Evolutionary conservation across 306 rosid species (phyloP), one percentile per base, ranked within the genome.

Genomic region (Quercus engelmannii): DNA sequence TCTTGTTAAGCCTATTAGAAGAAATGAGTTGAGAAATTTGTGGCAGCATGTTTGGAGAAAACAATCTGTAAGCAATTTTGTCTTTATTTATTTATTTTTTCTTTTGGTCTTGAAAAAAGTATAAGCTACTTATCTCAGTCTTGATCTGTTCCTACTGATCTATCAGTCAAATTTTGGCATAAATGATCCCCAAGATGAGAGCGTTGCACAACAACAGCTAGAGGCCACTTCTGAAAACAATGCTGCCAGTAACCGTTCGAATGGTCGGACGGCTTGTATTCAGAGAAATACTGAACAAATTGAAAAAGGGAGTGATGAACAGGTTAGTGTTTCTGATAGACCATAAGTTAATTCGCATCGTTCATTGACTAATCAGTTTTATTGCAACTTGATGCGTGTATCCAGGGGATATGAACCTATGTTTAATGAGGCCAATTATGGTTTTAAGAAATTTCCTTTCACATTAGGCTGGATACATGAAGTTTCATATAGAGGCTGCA

Each of bases 21-120:
- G 85, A 83, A 95, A 95, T 83, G 98, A 95, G 79, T 87, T 95
- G 84, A 89, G 90, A 76, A 91, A 96, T 85, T 82, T 96, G 74
- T 96, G 99, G 99, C 99, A 93, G 85, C 99, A 96, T 89, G 99
- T 96, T 82, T 93, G 99, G 99, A 93, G 99, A 83, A 90, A 94
- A 83, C 93, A 91, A 87, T 74, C 97, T 0, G 99, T 96, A 90
- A 69, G 90, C 64, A 58, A 75, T 23, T 19, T 35, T 73, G 41
- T 72, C 70, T 68, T n/a, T 19, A 52, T 35, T 2, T 46, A 31
- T 57, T 25, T 21, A 5, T n/a, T 1, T 23, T 6, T 10, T 17
- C 12, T 58, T 46, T 51, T 21, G 62, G 31, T 5, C 6, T 71
- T n/a, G 2, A 61, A 74, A 67, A 61, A 74, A 67, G 64, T 54